phyloP scores from a whole-genome alignment of 2,329 filamentous ascomycete genomes.

The Aspergillus alliaceus region DNA sequence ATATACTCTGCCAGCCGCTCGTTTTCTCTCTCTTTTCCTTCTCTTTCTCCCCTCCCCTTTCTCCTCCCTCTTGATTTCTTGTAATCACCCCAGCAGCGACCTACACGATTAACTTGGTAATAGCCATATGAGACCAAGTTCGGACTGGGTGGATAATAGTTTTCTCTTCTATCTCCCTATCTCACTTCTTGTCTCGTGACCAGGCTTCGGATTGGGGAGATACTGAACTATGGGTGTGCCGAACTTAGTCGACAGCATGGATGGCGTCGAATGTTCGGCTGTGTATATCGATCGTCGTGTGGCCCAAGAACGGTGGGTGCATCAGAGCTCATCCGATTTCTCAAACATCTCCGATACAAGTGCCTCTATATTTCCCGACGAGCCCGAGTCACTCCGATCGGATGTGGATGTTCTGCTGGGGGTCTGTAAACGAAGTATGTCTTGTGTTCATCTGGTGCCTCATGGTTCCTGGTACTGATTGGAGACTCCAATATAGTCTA shows the following conservation, averaged over 20 bases:
- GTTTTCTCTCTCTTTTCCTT: constrained; percentile 6
- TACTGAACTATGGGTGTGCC: constrained; percentile 20
- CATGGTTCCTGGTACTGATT: constrained; percentile 14
- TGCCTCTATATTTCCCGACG: constrained; percentile 34
- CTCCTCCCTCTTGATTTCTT: not conserved
- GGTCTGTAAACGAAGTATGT: constrained; percentile 55
- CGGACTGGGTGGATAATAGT: constrained; percentile 13
- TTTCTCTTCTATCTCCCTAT: constrained; percentile 5
- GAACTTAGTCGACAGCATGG: constrained; percentile 33
- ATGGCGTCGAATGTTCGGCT: constrained; percentile 43
- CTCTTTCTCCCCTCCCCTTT: not conserved
- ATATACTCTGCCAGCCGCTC: constrained; percentile 13
- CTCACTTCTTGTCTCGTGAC: constrained; percentile 10
- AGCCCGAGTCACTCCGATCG: constrained; percentile 45
- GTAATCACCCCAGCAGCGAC: not conserved
- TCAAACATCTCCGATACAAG: constrained; percentile 23
- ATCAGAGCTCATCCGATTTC: constrained; percentile 29
- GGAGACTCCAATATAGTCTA: constrained; percentile 44
- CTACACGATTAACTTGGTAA: not conserved
- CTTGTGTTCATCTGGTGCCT: constrained; percentile 13
- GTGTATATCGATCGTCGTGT: constrained; percentile 50
- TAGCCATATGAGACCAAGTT: constrained; percentile 29
- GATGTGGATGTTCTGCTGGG: constrained; percentile 53
- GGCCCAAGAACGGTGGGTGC: constrained; percentile 45
- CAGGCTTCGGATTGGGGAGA: constrained; percentile 9